A percentile compares a stretch with the other conserved stretches of the same genome.
Conservation (phyloP, 2,329 filamentous ascomycete genomes). For the Cercospora sojina region DNA sequence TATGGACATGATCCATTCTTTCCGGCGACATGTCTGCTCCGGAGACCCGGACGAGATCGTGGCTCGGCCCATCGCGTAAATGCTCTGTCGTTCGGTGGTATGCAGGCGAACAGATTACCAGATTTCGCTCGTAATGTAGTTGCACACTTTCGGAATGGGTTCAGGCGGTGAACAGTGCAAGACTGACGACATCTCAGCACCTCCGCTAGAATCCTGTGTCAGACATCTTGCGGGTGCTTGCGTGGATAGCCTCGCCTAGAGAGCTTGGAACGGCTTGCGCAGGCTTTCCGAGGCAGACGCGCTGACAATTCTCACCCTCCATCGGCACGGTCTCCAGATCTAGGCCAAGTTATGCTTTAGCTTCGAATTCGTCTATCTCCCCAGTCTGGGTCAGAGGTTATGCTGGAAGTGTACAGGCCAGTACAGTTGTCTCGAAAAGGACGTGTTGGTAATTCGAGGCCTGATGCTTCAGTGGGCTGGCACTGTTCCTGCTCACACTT, state of each 20-base stretch:
- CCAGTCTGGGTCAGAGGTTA: too few relatives aligned
- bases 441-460: too few relatives aligned
- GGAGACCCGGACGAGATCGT: not conserved
- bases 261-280: not conserved
- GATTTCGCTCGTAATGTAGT: not conserved
- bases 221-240: not conserved
- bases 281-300: not conserved
- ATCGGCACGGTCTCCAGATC: not conserved
- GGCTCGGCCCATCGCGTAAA: not conserved
- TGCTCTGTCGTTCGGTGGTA: not conserved
- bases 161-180: not conserved
- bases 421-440: too few relatives aligned
- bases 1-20: not conserved
- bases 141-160: not conserved
- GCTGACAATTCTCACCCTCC: not conserved
- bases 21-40: not conserved
- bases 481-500: too few relatives aligned
- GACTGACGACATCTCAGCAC: not conserved
- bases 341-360: not conserved
- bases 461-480: too few relatives aligned
- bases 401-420: too few relatives aligned
- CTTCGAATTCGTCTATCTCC: not conserved
- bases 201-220: not conserved
- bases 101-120: not conserved
- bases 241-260: not conserved